A percentile compares a stretch with the other conserved stretches of the same genome.
Conservation (phyloP, 2,329 filamentous ascomycete genomes). For the Penicillium sp. region DNA sequence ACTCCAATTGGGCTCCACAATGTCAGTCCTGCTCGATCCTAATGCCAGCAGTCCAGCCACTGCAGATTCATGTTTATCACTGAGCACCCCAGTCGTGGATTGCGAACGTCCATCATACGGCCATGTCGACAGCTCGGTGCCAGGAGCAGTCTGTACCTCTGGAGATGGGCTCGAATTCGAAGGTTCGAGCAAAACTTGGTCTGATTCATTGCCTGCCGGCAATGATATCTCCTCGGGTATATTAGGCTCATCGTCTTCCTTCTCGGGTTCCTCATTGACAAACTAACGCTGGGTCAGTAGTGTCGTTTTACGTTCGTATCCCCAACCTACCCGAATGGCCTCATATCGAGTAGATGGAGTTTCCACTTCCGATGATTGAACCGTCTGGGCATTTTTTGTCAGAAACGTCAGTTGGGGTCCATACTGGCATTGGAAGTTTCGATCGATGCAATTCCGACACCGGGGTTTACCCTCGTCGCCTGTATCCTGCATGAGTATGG, state of each 20-base stretch:
- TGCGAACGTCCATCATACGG: neutral
- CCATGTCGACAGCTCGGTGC: neutral
- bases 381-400: constrained; percentile 50
- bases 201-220: neutral
- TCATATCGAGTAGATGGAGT: constrained; percentile 15
- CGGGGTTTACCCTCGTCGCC: constrained; percentile 54
- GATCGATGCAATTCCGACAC: constrained; percentile 51
- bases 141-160: neutral
- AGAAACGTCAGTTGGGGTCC: constrained; percentile 51
- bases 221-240: neutral
- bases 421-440: constrained; percentile 52
- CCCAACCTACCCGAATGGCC: constrained; percentile 21
- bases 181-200: neutral
- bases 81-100: constrained; percentile 2
- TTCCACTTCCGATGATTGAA: constrained; percentile 20
- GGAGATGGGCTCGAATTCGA: neutral
- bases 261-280: constrained; percentile 25
- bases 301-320: neutral
- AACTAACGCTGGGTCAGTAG: constrained; percentile 20
- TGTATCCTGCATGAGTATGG: constrained; percentile 22
- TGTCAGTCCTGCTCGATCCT: constrained; percentile 15
- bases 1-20: neutral
- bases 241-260: constrained; percentile 4
- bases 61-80: constrained; percentile 28
- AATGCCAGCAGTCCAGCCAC: constrained; percentile 27